These are phyloP conservation scores for Karstenula rhodostoma DNA, from an alignment of 2,329 filamentous ascomycete species.

Conservation along the genomic window DNA sequence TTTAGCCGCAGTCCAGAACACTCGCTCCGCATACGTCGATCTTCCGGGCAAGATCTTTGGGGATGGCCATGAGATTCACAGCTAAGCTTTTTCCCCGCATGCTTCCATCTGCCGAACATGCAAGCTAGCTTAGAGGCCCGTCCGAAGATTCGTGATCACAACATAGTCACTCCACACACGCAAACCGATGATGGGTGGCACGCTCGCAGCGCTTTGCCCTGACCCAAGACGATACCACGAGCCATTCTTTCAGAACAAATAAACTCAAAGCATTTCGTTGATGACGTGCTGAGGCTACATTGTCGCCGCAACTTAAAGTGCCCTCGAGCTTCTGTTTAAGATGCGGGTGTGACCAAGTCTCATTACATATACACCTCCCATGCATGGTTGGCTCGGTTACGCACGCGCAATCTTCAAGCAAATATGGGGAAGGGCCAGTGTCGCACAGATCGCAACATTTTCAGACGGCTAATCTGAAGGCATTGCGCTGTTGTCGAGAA, in stretches of 20 bases:
- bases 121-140: conserved; percentile 22
- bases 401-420: conserved; percentile 31
- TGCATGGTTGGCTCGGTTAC: conserved; percentile 32
- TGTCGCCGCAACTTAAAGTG: conserved; percentile 19
- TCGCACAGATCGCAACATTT: conserved; percentile 19
- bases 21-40: conserved; percentile 23
- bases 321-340: conserved; percentile 24
- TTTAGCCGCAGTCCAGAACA: conserved; percentile 41
- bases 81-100: conserved; percentile 43
- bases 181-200: conserved; percentile 1
- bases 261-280: not conserved
- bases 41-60: conserved; percentile 26
- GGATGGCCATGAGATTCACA: conserved; percentile 23
- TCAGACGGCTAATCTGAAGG: conserved; percentile 32
- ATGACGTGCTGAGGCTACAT: conserved; percentile 19
- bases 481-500: conserved; percentile 28
- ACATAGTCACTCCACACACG: conserved; percentile 9
- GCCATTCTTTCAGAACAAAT: not conserved
- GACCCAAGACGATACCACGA: not conserved
- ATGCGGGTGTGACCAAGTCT: conserved; percentile 30
- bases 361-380: conserved; percentile 22
- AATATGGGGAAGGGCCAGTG: conserved; percentile 28
- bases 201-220: not conserved
- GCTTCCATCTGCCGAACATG: conserved; percentile 38
- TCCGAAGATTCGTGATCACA: conserved; percentile 19